Evolutionary conservation across 352 stramenopile genomes (phyloP).

Genomic region (Globisporangium splendens): DNA sequence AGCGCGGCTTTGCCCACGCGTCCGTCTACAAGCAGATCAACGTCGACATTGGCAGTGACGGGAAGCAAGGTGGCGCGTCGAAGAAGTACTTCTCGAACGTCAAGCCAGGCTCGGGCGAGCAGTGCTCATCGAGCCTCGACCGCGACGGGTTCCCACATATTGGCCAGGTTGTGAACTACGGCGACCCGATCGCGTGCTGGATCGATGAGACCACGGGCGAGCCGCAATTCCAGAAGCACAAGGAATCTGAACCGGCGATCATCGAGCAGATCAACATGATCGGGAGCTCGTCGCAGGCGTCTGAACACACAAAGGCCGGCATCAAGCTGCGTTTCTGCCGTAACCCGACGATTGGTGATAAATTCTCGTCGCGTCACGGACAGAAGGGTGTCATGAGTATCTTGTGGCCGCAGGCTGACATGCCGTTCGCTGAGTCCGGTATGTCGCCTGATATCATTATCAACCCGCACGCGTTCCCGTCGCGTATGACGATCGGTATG

Average conservation of each 20-base stretch:
- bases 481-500: slow-evolving; percentile 97
- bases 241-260: slow-evolving; percentile 96
- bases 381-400: slow-evolving; percentile 99
- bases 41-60: slow-evolving; percentile 83
- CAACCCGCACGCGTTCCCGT: slow-evolving; percentile 98
- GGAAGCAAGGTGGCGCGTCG: slow-evolving; percentile 66
- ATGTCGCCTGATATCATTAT: slow-evolving; percentile 99
- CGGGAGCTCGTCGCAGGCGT: slow-evolving; percentile 58
- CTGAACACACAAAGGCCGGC: slow-evolving; percentile 84
- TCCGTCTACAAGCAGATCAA: slow-evolving; percentile 99
- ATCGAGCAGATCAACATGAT: slow-evolving; percentile 95
- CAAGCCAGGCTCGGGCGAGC: slow-evolving; percentile 60
- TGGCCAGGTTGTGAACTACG: slow-evolving; percentile 92
- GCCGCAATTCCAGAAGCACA: slow-evolving; percentile 93
- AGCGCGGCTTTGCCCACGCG: slow-evolving; percentile 97
- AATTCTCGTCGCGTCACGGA: slow-evolving; percentile 98
- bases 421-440: slow-evolving; percentile 98
- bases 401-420: slow-evolving; percentile 98
- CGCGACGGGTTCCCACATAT: slow-evolving; percentile 96
- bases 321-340: slow-evolving; percentile 98
- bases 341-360: slow-evolving; percentile 99
- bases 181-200: slow-evolving; percentile 95
- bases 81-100: slow-evolving; percentile 93
- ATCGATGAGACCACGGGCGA: slow-evolving; percentile 94
- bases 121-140: slow-evolving; percentile 86